Evolutionary conservation across 148 eudicot genomes (phyloP), one percentile per base, ranked within the genome.

Genomic region (Persicaria tinctoria): DNA sequence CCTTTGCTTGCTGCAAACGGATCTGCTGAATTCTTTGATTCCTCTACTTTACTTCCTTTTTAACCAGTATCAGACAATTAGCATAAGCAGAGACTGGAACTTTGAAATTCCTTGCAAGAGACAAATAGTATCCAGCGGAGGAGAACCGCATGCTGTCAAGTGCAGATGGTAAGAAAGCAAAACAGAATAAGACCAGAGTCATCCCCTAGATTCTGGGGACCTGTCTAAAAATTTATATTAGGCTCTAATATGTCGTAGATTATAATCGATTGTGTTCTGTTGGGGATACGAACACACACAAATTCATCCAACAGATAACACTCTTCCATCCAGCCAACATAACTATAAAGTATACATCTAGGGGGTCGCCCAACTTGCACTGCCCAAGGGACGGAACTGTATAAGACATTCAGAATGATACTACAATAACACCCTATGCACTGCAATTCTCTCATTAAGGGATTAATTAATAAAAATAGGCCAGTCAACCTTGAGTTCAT

Each of bases 11-110:
- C 81, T 8, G 87, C 81, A 46, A 83, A 77, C n/a, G 92, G 78
- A 76, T 94, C 97, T n/a, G 85, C 83, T 5, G 85, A 78, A 63
- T 51, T 82, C 83, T 94, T 94, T n/a, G 73, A 44, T 46, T 91
- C 98, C 59, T 90, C 96, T 79, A 73, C 70, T 78, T 87, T 88
- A 55, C 88, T 57, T 50, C 97, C 97, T 94, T 68, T 68, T 59
- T 47, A 32, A 27, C 11, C 14, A 63, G 68, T 63, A 10, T 20
- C 23, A 18, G 11, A 59, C 38, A 23, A 59, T 59, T 59, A 59
- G 38, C 41, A 59, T 18, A 32, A 9, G 66, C 10, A 59, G 7
- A 55, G 8, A 55, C 5, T 55, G 59, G 59, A 54, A 2, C 6
- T 14, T 55, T 23, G 27, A 23, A 23, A 23, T 23, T 14, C 5